Conservation (phyloP, 2,329 filamentous ascomycete genomes). For the Seiridium cupressi region DNA sequence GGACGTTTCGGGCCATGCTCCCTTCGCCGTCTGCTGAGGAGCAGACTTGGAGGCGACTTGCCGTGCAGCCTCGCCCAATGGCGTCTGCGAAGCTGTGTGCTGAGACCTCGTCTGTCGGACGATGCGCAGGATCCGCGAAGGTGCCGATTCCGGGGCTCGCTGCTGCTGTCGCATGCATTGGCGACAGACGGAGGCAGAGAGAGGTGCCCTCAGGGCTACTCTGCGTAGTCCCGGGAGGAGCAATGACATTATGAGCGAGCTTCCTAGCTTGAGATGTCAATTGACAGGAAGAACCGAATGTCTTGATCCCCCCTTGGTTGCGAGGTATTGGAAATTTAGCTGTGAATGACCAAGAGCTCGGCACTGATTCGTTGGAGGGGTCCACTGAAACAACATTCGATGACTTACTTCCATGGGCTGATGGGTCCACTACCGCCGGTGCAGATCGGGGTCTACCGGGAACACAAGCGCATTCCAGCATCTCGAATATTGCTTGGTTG, state of each 20-base stretch:
- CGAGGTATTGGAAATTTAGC: too few relatives aligned
- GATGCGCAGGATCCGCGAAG: conserved; percentile 38
- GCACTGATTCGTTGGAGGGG: too few relatives aligned
- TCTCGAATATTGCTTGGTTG: too few relatives aligned
- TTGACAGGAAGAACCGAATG: too few relatives aligned
- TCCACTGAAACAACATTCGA: too few relatives aligned
- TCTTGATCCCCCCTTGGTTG: too few relatives aligned
- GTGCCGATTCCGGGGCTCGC: conserved; percentile 14
- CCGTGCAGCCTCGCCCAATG: conserved; percentile 13
- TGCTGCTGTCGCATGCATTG: conserved; percentile 39
- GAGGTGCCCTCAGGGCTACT: conserved; percentile 35
- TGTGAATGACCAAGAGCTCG: too few relatives aligned
- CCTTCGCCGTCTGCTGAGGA: conserved; percentile 9
- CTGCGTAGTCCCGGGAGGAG: conserved; percentile 41
- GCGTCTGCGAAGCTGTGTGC: conserved; percentile 22
- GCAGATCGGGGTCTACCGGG: too few relatives aligned
- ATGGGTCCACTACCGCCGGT: too few relatives aligned
- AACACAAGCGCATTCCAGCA: too few relatives aligned
- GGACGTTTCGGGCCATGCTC: conserved; percentile 57
- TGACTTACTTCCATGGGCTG: too few relatives aligned
- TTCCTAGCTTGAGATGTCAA: neutral
- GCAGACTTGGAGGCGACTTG: conserved; percentile 9
- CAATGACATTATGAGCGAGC: conserved; percentile 34
- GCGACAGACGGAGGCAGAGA: conserved; percentile 41
- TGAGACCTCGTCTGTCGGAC: conserved; percentile 36